Percentiles rank a stretch among this genome's conserved stretches.
These are phyloP conservation scores for Candida ficus DNA, from an alignment of 805 yeast species.

Conservation along the genomic window DNA sequence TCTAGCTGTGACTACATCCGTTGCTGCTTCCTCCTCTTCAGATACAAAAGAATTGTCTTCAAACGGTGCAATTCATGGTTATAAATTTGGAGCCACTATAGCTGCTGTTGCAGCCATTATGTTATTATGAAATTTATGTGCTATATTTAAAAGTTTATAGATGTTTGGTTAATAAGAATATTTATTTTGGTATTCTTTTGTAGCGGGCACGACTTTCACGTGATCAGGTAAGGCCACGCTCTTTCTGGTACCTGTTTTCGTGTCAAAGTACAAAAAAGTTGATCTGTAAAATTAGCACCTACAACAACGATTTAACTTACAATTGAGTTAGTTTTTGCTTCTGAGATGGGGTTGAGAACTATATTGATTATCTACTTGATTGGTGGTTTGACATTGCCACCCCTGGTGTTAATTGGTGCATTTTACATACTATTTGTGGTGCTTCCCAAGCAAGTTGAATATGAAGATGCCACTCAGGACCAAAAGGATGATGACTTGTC, in stretches of 20 bases:
- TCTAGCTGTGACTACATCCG: too few species aligned
- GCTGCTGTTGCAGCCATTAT: slow-evolving; percentile 14
- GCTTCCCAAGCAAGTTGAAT: slow-evolving; percentile 22
- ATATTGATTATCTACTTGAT: slow-evolving; percentile 46
- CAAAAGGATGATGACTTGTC: slow-evolving; percentile 18
- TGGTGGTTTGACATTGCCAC: slow-evolving; percentile 83
- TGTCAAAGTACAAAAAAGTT: too few species aligned
- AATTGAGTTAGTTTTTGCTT: neutral
- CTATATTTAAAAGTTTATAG: too few species aligned
- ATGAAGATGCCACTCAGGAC: slow-evolving; percentile 18
- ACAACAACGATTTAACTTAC: too few species aligned
- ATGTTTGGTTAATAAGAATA: too few species aligned
- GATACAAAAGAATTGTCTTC: neutral
- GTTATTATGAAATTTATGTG: neutral
- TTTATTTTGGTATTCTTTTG: too few species aligned
- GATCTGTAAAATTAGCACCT: too few species aligned
- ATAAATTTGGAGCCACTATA: slow-evolving; percentile 5
- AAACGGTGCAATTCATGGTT: slow-evolving; percentile 4
- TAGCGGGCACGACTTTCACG: too few species aligned
- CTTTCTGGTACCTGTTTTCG: too few species aligned
- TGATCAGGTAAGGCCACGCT: too few species aligned
- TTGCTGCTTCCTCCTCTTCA: neutral
- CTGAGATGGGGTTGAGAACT: slow-evolving; percentile 15
- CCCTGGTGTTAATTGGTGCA: slow-evolving; percentile 40
- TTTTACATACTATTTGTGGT: slow-evolving; percentile 33